Evolutionary conservation across 371 early-diverging fungal species (phyloP), one percentile per base, ranked within the genome.

Genomic region (Lichtheimia ramosa): DNA sequence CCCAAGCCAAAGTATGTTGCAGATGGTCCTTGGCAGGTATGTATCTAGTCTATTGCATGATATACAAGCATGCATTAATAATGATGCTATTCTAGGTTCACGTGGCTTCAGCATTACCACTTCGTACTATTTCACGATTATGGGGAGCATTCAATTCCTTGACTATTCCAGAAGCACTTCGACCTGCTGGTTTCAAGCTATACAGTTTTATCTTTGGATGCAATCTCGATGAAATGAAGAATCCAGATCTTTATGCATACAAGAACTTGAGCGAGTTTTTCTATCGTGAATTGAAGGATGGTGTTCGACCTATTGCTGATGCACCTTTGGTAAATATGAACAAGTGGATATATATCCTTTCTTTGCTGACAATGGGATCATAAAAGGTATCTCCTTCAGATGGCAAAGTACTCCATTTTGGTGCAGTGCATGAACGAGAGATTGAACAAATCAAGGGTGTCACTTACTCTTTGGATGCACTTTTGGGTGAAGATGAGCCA

Each of bases 391-490:
- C 88, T 7, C 98, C 98, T 1, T 86, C 95, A 0, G 98, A 98
- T 68, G 97, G 98, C 51, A 81, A 82, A 64, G 83, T 98, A 0
- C 72, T 98, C 52, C 91, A 92, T 66, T 95, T 89, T 70, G 98
- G 98, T 50, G 59, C 88, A 7, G 90, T 98, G 4, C 85, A 85
- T 48, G 82, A 80, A 24, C 83, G 87, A 34, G 68, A 77, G 43
- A 88, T 98, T 34, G 96, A 96, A 69, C 95, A 94, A 62, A 90
- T 98, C 66, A 98, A 98, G 73, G 98, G 97, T 3, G 69, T 93
- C 23, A 91, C 92, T 0, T 97, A 97, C 68, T 86, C 86, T 15
- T 61, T 98, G 50, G 89, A 95, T 52, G 91, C 95, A 3, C 79
- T 98, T 10, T 73, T 98, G 43, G 98, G 98, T 4, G 64, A 60